Base-by-base conservation (phyloP, 1,284 basidiomycete species). In the Marasmius tenuissimus region DNA sequence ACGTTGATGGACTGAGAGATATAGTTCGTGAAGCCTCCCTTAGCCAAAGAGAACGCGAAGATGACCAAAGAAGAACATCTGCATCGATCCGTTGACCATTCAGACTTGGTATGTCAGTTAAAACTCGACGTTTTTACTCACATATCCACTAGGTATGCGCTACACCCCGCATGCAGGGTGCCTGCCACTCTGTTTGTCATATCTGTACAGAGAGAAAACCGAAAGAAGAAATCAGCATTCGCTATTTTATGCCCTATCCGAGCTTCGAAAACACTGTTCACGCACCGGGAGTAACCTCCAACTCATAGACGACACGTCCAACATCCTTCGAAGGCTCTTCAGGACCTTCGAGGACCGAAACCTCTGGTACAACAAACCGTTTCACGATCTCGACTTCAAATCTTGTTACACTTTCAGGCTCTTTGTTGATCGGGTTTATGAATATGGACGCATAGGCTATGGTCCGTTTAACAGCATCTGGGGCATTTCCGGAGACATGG, bases 111-210 rank as follows among this genome's bases (percentile, higher is more conserved):
- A 38, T 22, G 14, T 33, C n/a, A n/a, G n/a, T n/a, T n/a, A 16
- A 38, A 45, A 22, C 20, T 16, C 10, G 38, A 18, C 27, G 53
- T 42, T 27, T 52, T 50, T 35, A 69, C 80, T 47, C 47, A 82
- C 82, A 77, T 74, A 67, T 84, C 82, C 59, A 85, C 75, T 45
- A 85, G 63, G 59, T 78, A 74, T 0, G 78, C 74, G 6, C 74
- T 68, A 61, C 82, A 84, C 3, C 77, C 83, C n/a, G 83, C 80
- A 59, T 83, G 78, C 57, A 85, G 60, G n/a, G 68, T 70, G 1
- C 81, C 78, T 6, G 65, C 60, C 27, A 27, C 27, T 27, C 64
- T 67, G 59, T 79, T 82, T 58, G 81, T 70, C 84, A 85, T 85
- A 58, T 83, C 82, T 85, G 62, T 18, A 56, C 37, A 10, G 27